A percentile compares a stretch with the other conserved stretches of the same genome.
Conservation (phyloP, 2,329 filamentous ascomycete species). For the Diaporthe eres region DNA sequence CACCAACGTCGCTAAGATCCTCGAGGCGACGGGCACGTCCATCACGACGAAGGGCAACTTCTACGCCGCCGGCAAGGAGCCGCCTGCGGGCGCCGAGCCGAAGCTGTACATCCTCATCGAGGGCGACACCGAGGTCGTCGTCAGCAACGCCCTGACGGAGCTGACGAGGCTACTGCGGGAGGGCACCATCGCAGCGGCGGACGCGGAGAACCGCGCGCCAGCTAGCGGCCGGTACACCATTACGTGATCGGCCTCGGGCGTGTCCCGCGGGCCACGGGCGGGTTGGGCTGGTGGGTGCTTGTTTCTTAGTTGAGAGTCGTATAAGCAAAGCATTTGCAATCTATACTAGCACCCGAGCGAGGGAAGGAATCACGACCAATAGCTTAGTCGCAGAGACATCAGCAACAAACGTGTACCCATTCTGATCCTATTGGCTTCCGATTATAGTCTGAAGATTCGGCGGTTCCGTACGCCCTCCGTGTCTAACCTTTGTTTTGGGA, state of each 20-base stretch:
- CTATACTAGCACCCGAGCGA: not conserved
- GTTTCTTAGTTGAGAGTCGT: not conserved
- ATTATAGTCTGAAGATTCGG: not conserved
- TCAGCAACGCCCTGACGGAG: slow-evolving; percentile 91
- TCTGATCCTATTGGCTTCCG: not conserved
- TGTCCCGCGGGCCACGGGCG: not conserved
- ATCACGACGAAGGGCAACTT: slow-evolving; percentile 98
- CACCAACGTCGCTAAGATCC: slow-evolving; percentile 97
- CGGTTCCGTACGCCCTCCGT: not conserved
- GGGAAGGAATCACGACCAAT: not conserved
- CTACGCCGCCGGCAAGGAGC: slow-evolving; percentile 86
- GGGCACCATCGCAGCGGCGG: slow-evolving; percentile 89
- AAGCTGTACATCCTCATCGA: slow-evolving; percentile 99
- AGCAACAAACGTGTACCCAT: not conserved
- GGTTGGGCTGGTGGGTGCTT: not conserved
- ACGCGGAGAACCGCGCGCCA: slow-evolving; percentile 85
- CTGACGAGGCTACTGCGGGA: slow-evolving; percentile 90
- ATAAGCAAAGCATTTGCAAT: not conserved
- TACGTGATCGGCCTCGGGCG: slow-evolving; percentile 63
- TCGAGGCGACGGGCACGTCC: slow-evolving; percentile 93
- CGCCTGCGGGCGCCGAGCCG: slow-evolving; percentile 80
- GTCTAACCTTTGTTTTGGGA: not conserved
- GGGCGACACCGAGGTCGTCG: slow-evolving; percentile 93
- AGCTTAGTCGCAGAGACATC: not conserved
- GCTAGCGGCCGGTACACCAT: slow-evolving; percentile 89